phyloP scores from a whole-genome alignment of 2,329 filamentous ascomycete genomes.

The Chaetomiaceae sp. region DNA sequence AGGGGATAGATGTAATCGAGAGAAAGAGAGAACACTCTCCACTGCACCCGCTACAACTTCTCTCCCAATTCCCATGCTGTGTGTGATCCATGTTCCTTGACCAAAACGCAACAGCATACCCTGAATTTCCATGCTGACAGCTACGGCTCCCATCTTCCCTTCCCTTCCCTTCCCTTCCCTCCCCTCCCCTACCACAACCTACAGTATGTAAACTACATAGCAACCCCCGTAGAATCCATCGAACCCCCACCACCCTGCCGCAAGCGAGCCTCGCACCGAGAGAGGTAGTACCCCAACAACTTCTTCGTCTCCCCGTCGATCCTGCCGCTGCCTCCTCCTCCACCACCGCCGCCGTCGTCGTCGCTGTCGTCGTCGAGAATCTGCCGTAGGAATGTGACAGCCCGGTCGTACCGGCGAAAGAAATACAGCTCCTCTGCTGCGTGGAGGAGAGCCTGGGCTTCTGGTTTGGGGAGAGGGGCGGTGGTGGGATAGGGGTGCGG shows the following conservation, averaged over 20 bases:
- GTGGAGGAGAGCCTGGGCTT: constrained; percentile 48
- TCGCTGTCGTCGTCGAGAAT: constrained; percentile 30
- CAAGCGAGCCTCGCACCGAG: constrained; percentile 37
- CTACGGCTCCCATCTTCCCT: too few relatives aligned
- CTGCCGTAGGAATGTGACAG: constrained; percentile 37
- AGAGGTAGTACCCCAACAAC: constrained; percentile 41
- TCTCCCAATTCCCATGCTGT: too few relatives aligned
- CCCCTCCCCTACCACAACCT: background rate
- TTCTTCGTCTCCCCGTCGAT: constrained; percentile 43
- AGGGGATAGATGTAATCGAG: constrained; percentile 12
- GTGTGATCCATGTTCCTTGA: background rate
- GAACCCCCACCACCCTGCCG: background rate
- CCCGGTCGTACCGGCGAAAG: constrained; percentile 44
- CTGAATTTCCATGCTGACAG: too few relatives aligned
- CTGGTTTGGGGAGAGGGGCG: constrained; percentile 37
- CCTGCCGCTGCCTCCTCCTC: constrained; percentile 19
- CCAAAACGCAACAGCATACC: too few relatives aligned
- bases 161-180: background rate
- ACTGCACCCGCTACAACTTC: background rate
- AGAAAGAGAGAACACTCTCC: constrained; percentile 1
- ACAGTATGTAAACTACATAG: too few relatives aligned
- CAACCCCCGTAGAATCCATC: background rate
- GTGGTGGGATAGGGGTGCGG: constrained; percentile 30
- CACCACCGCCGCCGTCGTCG: background rate
- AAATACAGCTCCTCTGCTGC: constrained; percentile 57